Evolutionary conservation across 1,139 yeast genomes (phyloP), one percentile per base, ranked within the genome.

Genomic region (Blastobotrys ciferrii): DNA sequence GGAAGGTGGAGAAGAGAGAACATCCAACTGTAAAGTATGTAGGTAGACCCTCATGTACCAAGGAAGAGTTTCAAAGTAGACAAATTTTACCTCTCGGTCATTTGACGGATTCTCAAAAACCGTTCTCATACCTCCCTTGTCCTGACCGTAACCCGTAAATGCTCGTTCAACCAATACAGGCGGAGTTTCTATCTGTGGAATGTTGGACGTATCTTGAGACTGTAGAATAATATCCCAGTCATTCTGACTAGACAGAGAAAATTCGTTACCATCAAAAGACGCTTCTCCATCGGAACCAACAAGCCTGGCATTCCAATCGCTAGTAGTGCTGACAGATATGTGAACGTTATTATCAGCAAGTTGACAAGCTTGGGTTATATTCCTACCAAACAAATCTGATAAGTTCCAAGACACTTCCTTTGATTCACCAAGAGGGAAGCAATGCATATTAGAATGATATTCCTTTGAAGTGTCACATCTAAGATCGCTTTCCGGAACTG

Each of bases 11-110:
- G 48, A 23, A 13, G 50, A 13, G 45, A 53, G 50, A 12, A 32
- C 40, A 30, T 54, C 56, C 5, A 63, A 54, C 18, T 49, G 45
- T 51, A 89, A 65, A 0, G 96, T 82, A 57, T 87, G 89, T 45
- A 92, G 68, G 61, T 87, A 92, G 2, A 88, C 69, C 57, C 94
- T 79, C 81, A 91, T 84, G 64, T 80, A 92, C 98, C 98, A 92
- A 0, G 99, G 99, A 32, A 89, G 72, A 0, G 89, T 76, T 65
- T 92, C 97, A 59, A 83, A 84, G 59, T 87, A 87, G 1, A 81
- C 70, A 46, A 89, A 72, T 2, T 68, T 67, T 1, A 81, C 76
- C 0, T 76, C 66, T 13, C 67, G 62, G 4, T 71, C 62, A 2
- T 60, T 56, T 0, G 79, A 69, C 0, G 91, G 87, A 62, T 92